Evolutionary conservation across 495 filamentous ascomycete genomes (phyloP).

Genomic region (Lentithecium fluviatile): DNA sequence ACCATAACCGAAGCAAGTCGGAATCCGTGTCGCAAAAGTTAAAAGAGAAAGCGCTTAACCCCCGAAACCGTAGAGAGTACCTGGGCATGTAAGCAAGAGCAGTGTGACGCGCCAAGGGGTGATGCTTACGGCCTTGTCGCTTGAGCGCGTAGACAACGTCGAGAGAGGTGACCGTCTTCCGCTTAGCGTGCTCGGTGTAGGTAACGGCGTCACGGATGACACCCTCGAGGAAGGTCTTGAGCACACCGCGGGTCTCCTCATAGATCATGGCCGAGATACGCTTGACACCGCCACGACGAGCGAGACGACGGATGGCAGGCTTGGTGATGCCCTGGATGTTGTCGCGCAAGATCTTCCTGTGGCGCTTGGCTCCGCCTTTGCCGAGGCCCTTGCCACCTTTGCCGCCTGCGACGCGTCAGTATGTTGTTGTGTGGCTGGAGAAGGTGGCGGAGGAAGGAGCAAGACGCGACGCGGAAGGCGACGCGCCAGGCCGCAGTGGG

Average conservation of each 20-base stretch:
- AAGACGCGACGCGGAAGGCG: conserved; percentile 4
- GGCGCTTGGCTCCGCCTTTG: conserved; percentile 67
- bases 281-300: conserved; percentile 62
- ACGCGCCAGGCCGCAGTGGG: background rate
- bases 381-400: conserved; percentile 54
- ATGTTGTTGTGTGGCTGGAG: conserved; percentile 6
- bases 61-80: conserved; percentile 80
- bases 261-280: conserved; percentile 99
- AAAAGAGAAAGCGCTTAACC: conserved; percentile 59
- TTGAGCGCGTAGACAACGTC: conserved; percentile 98
- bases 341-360: conserved; percentile 53
- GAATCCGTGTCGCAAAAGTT: conserved; percentile 33
- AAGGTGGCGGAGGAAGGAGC: no score
- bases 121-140: conserved; percentile 79
- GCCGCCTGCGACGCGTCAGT: conserved; percentile 44
- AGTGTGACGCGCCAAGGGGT: background rate
- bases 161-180: conserved; percentile 95
- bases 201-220: conserved; percentile 73
- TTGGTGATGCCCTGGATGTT: conserved; percentile 95
- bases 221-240: conserved; percentile 99
- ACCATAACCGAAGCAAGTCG: background rate
- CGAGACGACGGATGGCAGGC: conserved; percentile 99
- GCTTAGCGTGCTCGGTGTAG: conserved; percentile 98
- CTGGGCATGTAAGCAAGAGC: conserved; percentile 29
- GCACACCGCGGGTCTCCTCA: conserved; percentile 99